Evolutionary conservation across 2,329 filamentous ascomycete species (phyloP).

Genomic region (Fusarium algeriense): DNA sequence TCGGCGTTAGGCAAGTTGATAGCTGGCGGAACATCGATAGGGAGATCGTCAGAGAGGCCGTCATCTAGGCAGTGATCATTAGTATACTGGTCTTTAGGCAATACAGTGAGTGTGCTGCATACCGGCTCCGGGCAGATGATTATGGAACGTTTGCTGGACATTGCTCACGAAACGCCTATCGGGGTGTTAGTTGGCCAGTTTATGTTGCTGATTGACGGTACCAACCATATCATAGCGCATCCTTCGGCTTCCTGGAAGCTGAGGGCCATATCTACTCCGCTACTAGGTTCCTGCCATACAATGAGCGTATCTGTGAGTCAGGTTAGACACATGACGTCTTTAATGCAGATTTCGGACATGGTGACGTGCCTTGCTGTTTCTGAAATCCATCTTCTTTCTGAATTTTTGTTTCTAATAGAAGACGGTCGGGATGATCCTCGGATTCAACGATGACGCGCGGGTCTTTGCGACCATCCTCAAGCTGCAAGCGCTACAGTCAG

Average conservation of each 20-base stretch:
- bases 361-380: constrained; percentile 87
- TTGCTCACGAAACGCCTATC: constrained; percentile 89
- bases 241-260: constrained; percentile 98
- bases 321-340: constrained; percentile 45
- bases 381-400: constrained; percentile 96
- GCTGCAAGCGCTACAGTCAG: constrained; percentile 55
- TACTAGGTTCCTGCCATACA: constrained; percentile 91
- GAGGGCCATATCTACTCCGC: constrained; percentile 94
- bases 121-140: constrained; percentile 73
- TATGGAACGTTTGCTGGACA: constrained; percentile 80
- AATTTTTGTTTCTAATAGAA: constrained; percentile 90
- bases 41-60: constrained; percentile 84
- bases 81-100: constrained; percentile 7
- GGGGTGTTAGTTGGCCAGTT: constrained; percentile 36
- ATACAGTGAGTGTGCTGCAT: constrained; percentile 44
- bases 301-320: constrained; percentile 85
- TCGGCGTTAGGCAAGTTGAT: constrained; percentile 83
- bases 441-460: constrained; percentile 91
- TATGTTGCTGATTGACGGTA: constrained; percentile 12
- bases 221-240: constrained; percentile 90
- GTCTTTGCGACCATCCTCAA: constrained; percentile 77
- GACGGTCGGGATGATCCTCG: constrained; percentile 87
- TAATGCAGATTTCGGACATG: constrained; percentile 9
- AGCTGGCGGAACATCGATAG: constrained; percentile 77
- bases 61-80: constrained; percentile 71